Evolutionary conservation across 2,329 filamentous ascomycete species (phyloP), one percentile per base, ranked within the genome.

Genomic region (Simplicillium sp.): DNA sequence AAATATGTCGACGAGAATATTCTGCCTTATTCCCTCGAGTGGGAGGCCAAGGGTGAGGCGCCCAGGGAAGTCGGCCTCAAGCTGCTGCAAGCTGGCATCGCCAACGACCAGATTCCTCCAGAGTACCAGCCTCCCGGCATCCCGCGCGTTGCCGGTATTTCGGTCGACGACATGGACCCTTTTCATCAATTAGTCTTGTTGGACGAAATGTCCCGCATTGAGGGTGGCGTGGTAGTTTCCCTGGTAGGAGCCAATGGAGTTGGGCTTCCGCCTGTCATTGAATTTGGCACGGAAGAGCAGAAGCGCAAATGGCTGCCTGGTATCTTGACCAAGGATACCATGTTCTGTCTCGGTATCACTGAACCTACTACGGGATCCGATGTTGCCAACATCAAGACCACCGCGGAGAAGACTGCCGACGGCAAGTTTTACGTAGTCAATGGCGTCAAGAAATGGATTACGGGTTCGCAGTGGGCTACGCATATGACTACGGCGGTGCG

Each of bases 361-460:
- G 79, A 83, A 54, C 78, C 79, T 1, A 44, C 50, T 59, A 75
- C 71, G 43, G 75, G 75, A 1, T 81, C 76, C 1, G 80, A 84
- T 51, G 77, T 84, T 3, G 77, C 76, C 2, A 74, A 71, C 47
- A 70, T 84, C 34, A 66, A 67, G 39, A 82, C 79, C 3, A 80
- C 73, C 0, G 80, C 80, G 0, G 53, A 58, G 32, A 62, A 60
- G 16, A 46, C 54, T 1, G 12, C 45, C 3, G 62, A 71, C 29
- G 71, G 69, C 0, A 59, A 65, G 31, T 54, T 62, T 39, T 84
- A 80, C 49, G 51, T 80, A 28, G 75, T 83, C 12, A 80, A 80
- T 42, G 80, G 79, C 1, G 69, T 70, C 38, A 82, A 84, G 64
- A 80, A 81, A 54, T 81, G 77, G 76, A 82, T 83, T 47, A 81